Conservation (phyloP, 2,329 filamentous ascomycete genomes). For the Aspergillus arachidicola region DNA sequence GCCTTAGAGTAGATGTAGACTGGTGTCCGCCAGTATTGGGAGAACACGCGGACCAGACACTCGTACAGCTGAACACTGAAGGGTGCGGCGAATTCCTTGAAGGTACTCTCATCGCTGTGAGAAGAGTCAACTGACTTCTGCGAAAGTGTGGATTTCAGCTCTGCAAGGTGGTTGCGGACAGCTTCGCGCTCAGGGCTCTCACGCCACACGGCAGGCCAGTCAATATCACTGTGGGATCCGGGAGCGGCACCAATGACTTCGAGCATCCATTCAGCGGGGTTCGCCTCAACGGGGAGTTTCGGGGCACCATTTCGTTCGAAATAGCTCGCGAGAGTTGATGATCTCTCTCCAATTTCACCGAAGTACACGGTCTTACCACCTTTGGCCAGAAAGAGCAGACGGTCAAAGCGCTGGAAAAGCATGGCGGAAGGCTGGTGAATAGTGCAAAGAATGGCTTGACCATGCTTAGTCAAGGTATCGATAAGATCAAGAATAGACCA, state of each 20-base stretch:
- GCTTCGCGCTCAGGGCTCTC: constrained; percentile 58
- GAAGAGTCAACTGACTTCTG: constrained; percentile 42
- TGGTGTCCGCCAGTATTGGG: constrained; percentile 90
- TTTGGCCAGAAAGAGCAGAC: constrained; percentile 64
- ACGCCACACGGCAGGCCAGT: constrained; percentile 68
- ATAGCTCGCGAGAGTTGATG: constrained; percentile 59
- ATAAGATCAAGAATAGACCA: constrained; percentile 89
- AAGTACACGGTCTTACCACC: constrained; percentile 72
- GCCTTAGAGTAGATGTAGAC: constrained; percentile 86
- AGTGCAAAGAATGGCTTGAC: constrained; percentile 93
- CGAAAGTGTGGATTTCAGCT: constrained; percentile 47
- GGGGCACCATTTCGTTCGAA: constrained; percentile 68
- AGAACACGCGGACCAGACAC: constrained; percentile 75
- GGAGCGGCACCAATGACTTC: constrained; percentile 62
- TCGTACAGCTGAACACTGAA: constrained; percentile 68
- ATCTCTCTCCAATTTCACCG: constrained; percentile 65
- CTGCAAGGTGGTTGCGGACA: constrained; percentile 60
- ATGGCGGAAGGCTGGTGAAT: constrained; percentile 97
- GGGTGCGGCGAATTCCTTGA: constrained; percentile 78
- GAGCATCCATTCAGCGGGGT: constrained; percentile 78
- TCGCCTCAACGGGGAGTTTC: constrained; percentile 62
- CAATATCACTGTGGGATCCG: constrained; percentile 63
- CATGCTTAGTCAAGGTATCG: constrained; percentile 84
- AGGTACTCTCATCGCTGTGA: constrained; percentile 55
- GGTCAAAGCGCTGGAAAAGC: constrained; percentile 83